Evolutionary conservation across 2,329 filamentous ascomycete species (phyloP), one percentile per base, ranked within the genome.

Genomic region (Moelleriella libera): DNA sequence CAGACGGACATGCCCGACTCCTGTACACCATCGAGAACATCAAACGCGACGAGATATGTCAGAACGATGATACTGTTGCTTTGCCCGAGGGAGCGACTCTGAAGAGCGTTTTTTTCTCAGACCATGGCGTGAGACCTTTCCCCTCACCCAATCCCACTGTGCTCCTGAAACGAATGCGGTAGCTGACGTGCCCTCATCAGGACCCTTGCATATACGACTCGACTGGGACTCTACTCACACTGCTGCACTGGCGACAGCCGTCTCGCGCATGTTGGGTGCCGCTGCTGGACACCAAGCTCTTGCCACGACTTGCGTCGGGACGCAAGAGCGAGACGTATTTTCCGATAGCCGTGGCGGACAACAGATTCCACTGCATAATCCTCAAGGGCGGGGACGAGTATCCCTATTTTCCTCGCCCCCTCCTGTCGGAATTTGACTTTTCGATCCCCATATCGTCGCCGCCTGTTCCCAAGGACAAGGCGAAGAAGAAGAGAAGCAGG

Each of bases 361-460:
- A 85, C 58, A 90, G 85, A 59, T 98, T 98, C 65, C 90, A 97
- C 72, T 98, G 94, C 68, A 96, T 98, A 66, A 97, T 98, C 57
- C 81, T 98, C 60, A 98, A 98, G 68, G 92, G 92, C 52, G 85
- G 85, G 37, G 92, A 98, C 60, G 78, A 83, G 59, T 87, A 96
- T 59, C 89, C 90, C 0, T 96, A 92, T 68, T 97, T 90, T 67
- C 92, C 88, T 9, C 82, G 85, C 8, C 89, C 88, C 2, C 70
- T 96, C 39, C 81, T 98, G 37, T 89, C 83, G 41, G 92, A 98
- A 62, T 98, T 98, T 60, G 86, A 88, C 45, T 94, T 98, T 62
- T 80, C 83, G 42, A 77, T 98, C 14, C 92, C 94, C 0, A 69
- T 96, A 34, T 77, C 78, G 4, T 78, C 78, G 2, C 68, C 71